These are phyloP conservation scores for Fusarium torulosum DNA, from an alignment of 2,329 filamentous ascomycete genomes.

Conservation along the genomic window DNA sequence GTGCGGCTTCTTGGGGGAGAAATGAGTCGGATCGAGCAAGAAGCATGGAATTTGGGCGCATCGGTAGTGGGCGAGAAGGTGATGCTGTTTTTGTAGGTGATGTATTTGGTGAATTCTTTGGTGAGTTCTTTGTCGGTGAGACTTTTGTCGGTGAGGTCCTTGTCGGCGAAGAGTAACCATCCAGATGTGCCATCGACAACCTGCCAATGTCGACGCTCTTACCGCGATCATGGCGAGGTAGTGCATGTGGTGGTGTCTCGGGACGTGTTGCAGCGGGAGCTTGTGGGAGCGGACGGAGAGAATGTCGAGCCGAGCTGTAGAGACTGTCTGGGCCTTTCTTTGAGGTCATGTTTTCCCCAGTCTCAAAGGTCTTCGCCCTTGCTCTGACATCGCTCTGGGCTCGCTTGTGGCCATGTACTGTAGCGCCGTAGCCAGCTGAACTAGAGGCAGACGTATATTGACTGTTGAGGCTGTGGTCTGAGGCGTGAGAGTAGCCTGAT, in stretches of 20 bases:
- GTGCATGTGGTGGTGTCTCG: slow-evolving; percentile 55
- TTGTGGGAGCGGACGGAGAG: slow-evolving; percentile 80
- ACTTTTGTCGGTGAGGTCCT: slow-evolving; percentile 11
- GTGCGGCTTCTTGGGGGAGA: slow-evolving; percentile 52
- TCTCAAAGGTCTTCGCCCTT: slow-evolving; percentile 63
- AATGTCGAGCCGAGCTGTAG: slow-evolving; percentile 80
- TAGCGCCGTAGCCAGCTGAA: slow-evolving; percentile 57
- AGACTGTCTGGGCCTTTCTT: slow-evolving; percentile 69
- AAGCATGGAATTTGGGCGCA: slow-evolving; percentile 72
- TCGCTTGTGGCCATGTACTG: slow-evolving; percentile 72
- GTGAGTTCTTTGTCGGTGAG: slow-evolving; percentile 7
- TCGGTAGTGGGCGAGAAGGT: slow-evolving; percentile 57
- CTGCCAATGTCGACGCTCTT: slow-evolving; percentile 74
- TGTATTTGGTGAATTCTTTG: background rate
- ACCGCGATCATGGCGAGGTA: slow-evolving; percentile 65
- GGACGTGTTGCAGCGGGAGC: slow-evolving; percentile 64
- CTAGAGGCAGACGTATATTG: slow-evolving; percentile 80
- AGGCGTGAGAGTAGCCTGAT: slow-evolving; percentile 72
- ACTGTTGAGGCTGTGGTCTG: slow-evolving; percentile 68
- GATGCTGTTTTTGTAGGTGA: slow-evolving; percentile 43
- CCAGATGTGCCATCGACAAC: slow-evolving; percentile 62
- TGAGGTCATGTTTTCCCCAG: slow-evolving; percentile 58
- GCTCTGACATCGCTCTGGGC: slow-evolving; percentile 78
- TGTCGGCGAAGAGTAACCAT: slow-evolving; percentile 56
- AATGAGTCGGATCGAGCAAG: slow-evolving; percentile 69